Percentiles rank a stretch among this genome's conserved stretches.
These are phyloP conservation scores for Stenocarpella maydis DNA, from an alignment of 2,329 filamentous ascomycete genomes.

Conservation along the genomic window DNA sequence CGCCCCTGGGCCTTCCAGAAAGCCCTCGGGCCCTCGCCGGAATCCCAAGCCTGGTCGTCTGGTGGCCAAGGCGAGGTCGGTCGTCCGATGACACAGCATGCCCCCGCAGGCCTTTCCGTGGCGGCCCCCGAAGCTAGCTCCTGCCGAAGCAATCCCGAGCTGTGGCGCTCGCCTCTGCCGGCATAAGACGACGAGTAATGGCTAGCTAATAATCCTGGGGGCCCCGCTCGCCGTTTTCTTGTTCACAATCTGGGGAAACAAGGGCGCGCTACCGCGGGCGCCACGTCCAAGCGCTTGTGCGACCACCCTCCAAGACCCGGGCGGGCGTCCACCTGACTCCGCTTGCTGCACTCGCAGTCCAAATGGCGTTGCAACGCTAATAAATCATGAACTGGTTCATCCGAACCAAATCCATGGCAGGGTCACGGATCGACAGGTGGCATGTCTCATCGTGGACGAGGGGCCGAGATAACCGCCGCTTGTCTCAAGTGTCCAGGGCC, in stretches of 20 bases:
- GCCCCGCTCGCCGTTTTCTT: constrained; percentile 2
- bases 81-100: constrained; percentile 10
- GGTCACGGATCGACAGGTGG: constrained; percentile 1
- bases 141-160: constrained; percentile 19
- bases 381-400: constrained; percentile 11
- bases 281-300: background rate
- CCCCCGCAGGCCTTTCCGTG: background rate
- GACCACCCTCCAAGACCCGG: constrained; percentile 8
- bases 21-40: background rate
- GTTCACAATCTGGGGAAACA: constrained; percentile 4
- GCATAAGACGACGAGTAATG: constrained; percentile 9
- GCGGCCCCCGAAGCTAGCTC: background rate
- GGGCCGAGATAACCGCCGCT: background rate
- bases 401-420: background rate
- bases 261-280: background rate
- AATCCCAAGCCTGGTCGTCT: background rate
- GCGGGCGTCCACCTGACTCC: background rate
- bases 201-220: background rate
- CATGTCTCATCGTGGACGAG: constrained; percentile 5
- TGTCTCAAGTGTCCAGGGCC: background rate
- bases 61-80: background rate
- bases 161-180: constrained; percentile 17
- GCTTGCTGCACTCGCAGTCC: background rate
- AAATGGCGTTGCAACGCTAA: background rate
- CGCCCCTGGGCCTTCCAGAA: no score